Base-by-base conservation (phyloP, 129 eudicot species). In the Centrapalus pauciflorus region DNA sequence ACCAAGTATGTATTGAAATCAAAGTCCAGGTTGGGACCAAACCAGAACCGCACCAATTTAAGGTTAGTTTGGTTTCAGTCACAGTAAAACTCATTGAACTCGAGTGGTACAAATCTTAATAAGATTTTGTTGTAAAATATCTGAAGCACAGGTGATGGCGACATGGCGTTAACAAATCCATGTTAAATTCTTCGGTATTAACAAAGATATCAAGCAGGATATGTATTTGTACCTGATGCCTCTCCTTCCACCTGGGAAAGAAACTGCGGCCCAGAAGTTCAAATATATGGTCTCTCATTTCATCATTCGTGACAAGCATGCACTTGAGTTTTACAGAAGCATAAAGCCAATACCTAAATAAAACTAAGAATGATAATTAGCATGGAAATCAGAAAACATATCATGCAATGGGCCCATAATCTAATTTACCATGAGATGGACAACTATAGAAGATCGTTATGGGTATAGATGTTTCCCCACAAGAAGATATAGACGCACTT, bases 241-340 rank as follows among this genome's bases (percentile, higher is more conserved):
- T 82, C 78, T 89, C 98, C 70, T 88, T 93, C 98, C 98, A 93
- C 83, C 79, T 81, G 55, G 78, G 78, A 73, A 93, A 88, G 70
- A 89, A 83, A 62, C 75, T 82, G 80, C 92, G 74, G 23, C 98
- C 98, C 20, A 93, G 63, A 59, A 93, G 98, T 73, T 93, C 98
- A 82, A 93, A 93, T 63, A 93, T 93, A 70, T 93, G 98, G 76
- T 93, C 98, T 51, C 98, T 85, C 98, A 93, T 93, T 76, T 93
- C 90, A 76, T 93, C 98, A 76, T 93, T 93, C 19, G 98, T 88
- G 79, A 93, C 92, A 74, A 93, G 86, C 79, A 84, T 76, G 73
- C 98, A 88, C 79, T 86, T 86, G 20, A 85, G 85, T 49, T 86
- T 93, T 28, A 93, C 92, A 33, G 96, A 87, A 61, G 98, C 98